Evolutionary conservation across 257 asterid genomes (phyloP), one percentile per base, ranked within the genome.

Genomic region (Thymus mandschuricus): DNA sequence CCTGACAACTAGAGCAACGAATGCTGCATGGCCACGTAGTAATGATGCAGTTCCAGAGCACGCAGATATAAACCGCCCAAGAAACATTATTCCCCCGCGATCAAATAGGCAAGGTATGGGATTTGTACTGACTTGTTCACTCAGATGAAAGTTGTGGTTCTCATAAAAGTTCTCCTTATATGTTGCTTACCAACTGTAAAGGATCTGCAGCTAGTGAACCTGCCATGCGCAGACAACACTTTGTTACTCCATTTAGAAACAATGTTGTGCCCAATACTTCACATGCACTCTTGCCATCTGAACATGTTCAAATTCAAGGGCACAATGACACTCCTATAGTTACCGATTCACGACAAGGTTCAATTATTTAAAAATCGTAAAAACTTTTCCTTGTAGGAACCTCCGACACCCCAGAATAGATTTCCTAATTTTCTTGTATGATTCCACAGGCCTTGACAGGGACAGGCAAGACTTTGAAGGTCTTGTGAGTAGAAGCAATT

Each of bases 11-110:
- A 83, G 96, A 84, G 93, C 90, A 72, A 87, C 94, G 67, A 75
- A 52, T 80, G 93, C 97, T 68, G 98, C 99, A 10, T 95, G 99
- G 99, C 88, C 96, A 28, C 83, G 63, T 60, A 76, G 70, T 61
- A 80, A 72, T 71, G 78, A 29, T 69, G 76, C 72, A 75, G 81
- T 54, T 81, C 76, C 76, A 61, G 88, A 74, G 52, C 64, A 78
- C 57, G 77, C 49, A 38, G 79, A 76, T 75, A 71, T 71, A 60
- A 49, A 86, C 46, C 62, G 69, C 34, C 69, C 69, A 30, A 79
- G 64, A 48, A 68, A 78, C 49, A 40, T 69, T 58, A 38, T 31
- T 46, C 82, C 83, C 38, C 71, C 21, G 70, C 90, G 79, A 63
- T 80, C 83, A 60, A 77, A 65, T 45, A 76, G 64, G 64, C 91